Evolutionary conservation across 768 basidiomycete genomes (phyloP).

Genomic region (Rhodotorula toruloides): DNA sequence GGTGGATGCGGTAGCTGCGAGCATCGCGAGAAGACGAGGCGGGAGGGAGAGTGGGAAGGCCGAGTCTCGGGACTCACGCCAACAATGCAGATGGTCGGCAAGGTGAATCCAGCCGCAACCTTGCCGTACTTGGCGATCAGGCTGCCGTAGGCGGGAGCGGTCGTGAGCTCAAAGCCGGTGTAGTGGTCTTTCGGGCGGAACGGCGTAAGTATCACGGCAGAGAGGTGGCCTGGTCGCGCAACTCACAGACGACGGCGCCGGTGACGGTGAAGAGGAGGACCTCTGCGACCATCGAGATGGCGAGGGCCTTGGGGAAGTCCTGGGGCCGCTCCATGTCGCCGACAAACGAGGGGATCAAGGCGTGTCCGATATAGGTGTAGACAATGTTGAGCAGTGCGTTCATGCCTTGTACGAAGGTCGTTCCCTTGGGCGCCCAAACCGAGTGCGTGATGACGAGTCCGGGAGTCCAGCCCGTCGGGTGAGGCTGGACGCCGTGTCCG

Average conservation of each 20-base stretch:
- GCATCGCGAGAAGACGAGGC: background rate
- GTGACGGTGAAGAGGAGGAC: slow-evolving; percentile 41
- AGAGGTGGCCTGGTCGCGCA: background rate
- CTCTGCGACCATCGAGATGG: slow-evolving; percentile 36
- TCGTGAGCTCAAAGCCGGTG: slow-evolving; percentile 35
- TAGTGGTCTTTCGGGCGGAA: slow-evolving; percentile 27
- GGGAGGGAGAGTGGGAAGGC: background rate
- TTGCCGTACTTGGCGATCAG: slow-evolving; percentile 23
- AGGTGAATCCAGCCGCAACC: slow-evolving; percentile 37
- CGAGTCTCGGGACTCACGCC: background rate
- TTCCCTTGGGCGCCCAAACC: slow-evolving; percentile 41
- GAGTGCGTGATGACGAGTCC: slow-evolving; percentile 16
- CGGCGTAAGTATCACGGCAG: background rate
- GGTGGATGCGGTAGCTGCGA: background rate
- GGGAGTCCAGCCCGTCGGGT: slow-evolving; percentile 49
- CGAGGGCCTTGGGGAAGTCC: slow-evolving; percentile 44
- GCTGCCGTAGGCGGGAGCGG: slow-evolving; percentile 32
- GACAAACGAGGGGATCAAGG: slow-evolving; percentile 38
- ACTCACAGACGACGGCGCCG: slow-evolving; percentile 40
- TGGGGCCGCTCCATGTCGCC: slow-evolving; percentile 40
- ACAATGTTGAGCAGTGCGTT: slow-evolving; percentile 40
- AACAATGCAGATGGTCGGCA: slow-evolving; percentile 39
- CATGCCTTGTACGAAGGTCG: slow-evolving; percentile 41
- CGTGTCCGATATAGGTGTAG: slow-evolving; percentile 30
- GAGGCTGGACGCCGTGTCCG: slow-evolving; percentile 40